phyloP scores from a whole-genome alignment of 352 stramenopile species.

The Phytophthora nicotianae region DNA sequence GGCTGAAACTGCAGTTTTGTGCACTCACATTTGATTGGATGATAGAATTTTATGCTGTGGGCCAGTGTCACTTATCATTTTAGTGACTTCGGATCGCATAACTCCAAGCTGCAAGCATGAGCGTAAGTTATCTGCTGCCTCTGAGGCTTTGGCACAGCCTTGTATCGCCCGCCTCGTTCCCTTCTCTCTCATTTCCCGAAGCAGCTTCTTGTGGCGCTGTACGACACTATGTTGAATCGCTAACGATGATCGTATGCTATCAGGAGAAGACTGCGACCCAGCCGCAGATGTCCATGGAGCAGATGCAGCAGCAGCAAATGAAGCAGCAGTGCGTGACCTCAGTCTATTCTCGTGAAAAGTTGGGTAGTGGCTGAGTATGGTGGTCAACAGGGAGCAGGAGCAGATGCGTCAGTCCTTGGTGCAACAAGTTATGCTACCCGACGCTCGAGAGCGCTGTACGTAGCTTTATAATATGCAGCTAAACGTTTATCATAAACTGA shows the following conservation, averaged over 20 bases:
- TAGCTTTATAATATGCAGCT: conserved; percentile 6
- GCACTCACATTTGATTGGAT: background rate
- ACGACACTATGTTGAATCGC: background rate
- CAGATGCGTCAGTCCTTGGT: conserved; percentile 82
- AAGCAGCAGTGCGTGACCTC: conserved; percentile 68
- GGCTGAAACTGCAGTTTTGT: too few relatives aligned
- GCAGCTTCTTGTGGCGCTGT: background rate
- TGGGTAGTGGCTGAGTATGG: background rate
- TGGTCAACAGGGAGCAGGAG: conserved; percentile 62
- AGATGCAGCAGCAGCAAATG: conserved; percentile 86
- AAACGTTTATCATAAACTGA: background rate
- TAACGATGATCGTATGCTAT: background rate
- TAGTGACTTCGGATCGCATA: background rate
- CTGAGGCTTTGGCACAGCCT: background rate
- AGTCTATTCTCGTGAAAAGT: background rate
- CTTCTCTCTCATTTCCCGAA: background rate
- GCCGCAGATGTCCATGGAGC: conserved; percentile 73
- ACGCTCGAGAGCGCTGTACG: conserved; percentile 81
- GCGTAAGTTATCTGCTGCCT: conserved; percentile 6
- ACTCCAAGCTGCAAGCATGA: conserved; percentile 2
- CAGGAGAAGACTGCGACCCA: conserved; percentile 18
- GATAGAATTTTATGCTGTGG: background rate
- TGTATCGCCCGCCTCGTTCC: background rate
- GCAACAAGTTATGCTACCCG: conserved; percentile 77
- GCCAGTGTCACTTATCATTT: conserved; percentile 47